Evolutionary conservation across 1,284 basidiomycete genomes (phyloP).

Genomic region (Pseudozyma thailandica): DNA sequence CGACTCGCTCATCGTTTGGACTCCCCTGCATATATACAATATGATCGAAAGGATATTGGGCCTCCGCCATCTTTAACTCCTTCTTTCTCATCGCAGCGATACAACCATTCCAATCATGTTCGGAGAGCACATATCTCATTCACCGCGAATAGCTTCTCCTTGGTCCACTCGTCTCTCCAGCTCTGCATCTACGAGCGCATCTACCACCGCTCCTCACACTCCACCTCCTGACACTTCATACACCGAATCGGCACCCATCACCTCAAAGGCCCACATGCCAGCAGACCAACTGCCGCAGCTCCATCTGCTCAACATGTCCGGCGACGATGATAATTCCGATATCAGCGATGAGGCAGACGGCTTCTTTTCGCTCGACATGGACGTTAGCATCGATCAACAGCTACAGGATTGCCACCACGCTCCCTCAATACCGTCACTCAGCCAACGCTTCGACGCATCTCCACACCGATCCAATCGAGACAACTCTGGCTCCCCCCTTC

Average conservation of each 20-base stretch:
- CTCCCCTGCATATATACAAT: constrained; percentile 9
- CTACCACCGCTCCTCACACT: constrained; percentile 36
- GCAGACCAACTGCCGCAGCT: constrained; percentile 22
- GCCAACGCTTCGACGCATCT: constrained; percentile 11
- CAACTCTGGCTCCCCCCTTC: constrained; percentile 3
- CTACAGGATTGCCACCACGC: constrained; percentile 7
- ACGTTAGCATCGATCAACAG: constrained; percentile 50
- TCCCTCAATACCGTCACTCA: neutral
- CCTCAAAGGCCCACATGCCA: constrained; percentile 4
- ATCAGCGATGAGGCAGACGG: constrained; percentile 47
- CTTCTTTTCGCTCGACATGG: constrained; percentile 58
- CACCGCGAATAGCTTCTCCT: constrained; percentile 33
- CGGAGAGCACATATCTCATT: constrained; percentile 28
- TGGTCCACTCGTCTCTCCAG: constrained; percentile 46
- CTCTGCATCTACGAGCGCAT: constrained; percentile 37
- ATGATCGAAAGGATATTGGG: constrained; percentile 37
- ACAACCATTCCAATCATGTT: constrained; percentile 19
- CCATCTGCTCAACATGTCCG: constrained; percentile 42
- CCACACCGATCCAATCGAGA: constrained; percentile 11
- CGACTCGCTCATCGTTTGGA: neutral
- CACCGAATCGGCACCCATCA: neutral
- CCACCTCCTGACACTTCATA: constrained; percentile 27
- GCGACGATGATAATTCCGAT: constrained; percentile 35
- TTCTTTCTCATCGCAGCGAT: neutral
- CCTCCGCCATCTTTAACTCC: neutral